Evolutionary conservation across 1,284 basidiomycete species (phyloP), one percentile per base, ranked within the genome.

Genomic region (Boletus semigastroideus): DNA sequence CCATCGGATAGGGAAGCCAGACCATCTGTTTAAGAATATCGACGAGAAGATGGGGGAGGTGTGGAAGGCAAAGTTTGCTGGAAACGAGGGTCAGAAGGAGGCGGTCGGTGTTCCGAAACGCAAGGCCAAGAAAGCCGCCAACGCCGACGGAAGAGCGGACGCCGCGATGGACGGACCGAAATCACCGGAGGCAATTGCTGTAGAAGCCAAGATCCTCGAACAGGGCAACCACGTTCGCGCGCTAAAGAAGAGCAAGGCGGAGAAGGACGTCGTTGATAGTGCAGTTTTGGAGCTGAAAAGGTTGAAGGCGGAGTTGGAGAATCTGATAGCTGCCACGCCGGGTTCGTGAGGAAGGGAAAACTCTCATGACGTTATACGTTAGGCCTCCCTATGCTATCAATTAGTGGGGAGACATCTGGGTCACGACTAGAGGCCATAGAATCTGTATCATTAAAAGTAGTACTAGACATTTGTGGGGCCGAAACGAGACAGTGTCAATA

Each of bases 11-110:
- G 92, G 92, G 51, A 86, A 82, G 60, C 92, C 96, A 8, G 88
- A 84, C 46, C 90, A 98, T 72, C 73, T 99, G 59, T 98, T 99
- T 79, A 93, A 91, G 76, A 87, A 84, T 66, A 98, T 99, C 59
- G 93, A 98, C 54, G 91, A 94, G 60, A 89, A 86, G 71, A 90
- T 91, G 85, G 90, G 87, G 38, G 87, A 92, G 34, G 78, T 82
- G 11, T 98, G 90, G 89, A 81, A 88, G 57, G 74, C 73, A 44
- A 85, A 87, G 71, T 99, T 95, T 61, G 90, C 88, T 17, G 93
- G 92, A 13, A 77, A 63, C 52, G 53, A 65, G 61, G 67, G 72
- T 64, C 63, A 69, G 44, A 69, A 60, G 39, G 71, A 73, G n/a
- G 70, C 75, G 0, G 74, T 76, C 25, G 72, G 71, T 14, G 68